phyloP scores from a whole-genome alignment of 768 basidiomycete genomes.

The Sporobolomyces roseus region DNA sequence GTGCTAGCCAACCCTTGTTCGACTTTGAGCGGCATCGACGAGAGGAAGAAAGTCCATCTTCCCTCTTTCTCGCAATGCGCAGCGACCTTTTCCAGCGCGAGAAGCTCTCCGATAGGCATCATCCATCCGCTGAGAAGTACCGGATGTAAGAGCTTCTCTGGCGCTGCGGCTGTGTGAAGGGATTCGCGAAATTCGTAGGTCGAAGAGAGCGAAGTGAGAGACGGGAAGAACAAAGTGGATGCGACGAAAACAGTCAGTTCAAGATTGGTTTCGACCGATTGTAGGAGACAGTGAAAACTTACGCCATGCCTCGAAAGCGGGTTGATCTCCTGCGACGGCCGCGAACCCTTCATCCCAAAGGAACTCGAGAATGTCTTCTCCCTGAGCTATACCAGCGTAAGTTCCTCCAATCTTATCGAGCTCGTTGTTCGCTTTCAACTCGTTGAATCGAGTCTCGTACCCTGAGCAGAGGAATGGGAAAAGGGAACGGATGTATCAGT shows the following conservation, averaged over 20 bases:
- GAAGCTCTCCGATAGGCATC: constrained; percentile 38
- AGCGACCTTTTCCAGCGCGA: constrained; percentile 35
- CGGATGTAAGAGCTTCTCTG: constrained; percentile 6
- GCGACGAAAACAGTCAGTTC: no score
- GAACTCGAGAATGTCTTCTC: constrained; percentile 12
- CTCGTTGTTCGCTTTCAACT: background rate
- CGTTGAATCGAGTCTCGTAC: background rate
- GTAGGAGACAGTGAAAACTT: no score
- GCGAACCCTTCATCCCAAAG: constrained; percentile 34
- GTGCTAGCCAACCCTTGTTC: constrained; percentile 34
- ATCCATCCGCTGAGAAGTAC: constrained; percentile 16
- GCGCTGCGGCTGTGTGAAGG: background rate
- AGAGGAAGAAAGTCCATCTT: constrained; percentile 38
- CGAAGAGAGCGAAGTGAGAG: constrained; percentile 1
- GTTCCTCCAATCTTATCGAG: background rate
- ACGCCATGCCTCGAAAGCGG: constrained; percentile 39
- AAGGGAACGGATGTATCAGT: background rate
- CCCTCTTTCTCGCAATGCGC: constrained; percentile 15
- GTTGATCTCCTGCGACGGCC: constrained; percentile 36
- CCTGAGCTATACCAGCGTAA: constrained; percentile 1
- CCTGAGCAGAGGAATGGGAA: background rate
- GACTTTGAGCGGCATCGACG: constrained; percentile 34
- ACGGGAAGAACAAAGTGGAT: constrained; percentile 15
- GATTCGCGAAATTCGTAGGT: no score
- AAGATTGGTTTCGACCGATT: no score